These are phyloP conservation scores for Daedaleopsis sinensis DNA, from an alignment of 768 basidiomycete genomes.

Conservation along the genomic window DNA sequence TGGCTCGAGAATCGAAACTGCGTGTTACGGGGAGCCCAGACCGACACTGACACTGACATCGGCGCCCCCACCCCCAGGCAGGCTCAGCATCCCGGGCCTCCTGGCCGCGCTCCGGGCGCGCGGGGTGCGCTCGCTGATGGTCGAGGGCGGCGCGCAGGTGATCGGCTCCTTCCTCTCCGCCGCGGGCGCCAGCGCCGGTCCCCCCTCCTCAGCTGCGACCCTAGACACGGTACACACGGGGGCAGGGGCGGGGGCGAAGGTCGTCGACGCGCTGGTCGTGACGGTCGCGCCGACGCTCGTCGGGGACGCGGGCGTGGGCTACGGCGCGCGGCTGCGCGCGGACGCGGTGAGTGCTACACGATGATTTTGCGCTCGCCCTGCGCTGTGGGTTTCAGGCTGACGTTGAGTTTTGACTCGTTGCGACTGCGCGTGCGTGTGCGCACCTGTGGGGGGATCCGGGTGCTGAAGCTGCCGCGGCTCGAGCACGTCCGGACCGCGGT, in stretches of 20 bases:
- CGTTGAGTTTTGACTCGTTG: conserved; percentile 20
- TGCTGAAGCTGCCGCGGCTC: conserved; percentile 26
- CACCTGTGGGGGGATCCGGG: conserved; percentile 8
- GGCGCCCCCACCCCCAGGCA: conserved; percentile 28
- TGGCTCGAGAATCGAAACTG: too few relatives aligned
- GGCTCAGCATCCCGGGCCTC: conserved; percentile 49
- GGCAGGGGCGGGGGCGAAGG: conserved; percentile 8
- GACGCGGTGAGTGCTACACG: conserved; percentile 25
- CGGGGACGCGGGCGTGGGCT: conserved; percentile 70
- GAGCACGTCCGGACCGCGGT: conserved; percentile 30
- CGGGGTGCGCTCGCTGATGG: conserved; percentile 83
- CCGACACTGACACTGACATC: background rate
- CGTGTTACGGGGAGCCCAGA: too few relatives aligned
- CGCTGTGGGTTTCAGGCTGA: conserved; percentile 36
- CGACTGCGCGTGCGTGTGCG: conserved; percentile 16
- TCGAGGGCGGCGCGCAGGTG: conserved; percentile 90
- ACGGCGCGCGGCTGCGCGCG: conserved; percentile 37
- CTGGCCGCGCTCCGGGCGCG: conserved; percentile 54
- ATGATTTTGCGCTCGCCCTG: conserved; percentile 22
- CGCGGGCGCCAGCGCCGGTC: too few relatives aligned
- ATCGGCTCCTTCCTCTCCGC: conserved; percentile 70
- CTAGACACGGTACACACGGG: too few relatives aligned
- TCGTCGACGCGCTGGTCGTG: conserved; percentile 74
- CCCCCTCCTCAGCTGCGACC: too few relatives aligned
- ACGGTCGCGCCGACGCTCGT: conserved; percentile 89